These are phyloP conservation scores for Stentor coeruleus DNA, from an alignment of 73 alveolate genomes.

Conservation along the genomic window DNA sequence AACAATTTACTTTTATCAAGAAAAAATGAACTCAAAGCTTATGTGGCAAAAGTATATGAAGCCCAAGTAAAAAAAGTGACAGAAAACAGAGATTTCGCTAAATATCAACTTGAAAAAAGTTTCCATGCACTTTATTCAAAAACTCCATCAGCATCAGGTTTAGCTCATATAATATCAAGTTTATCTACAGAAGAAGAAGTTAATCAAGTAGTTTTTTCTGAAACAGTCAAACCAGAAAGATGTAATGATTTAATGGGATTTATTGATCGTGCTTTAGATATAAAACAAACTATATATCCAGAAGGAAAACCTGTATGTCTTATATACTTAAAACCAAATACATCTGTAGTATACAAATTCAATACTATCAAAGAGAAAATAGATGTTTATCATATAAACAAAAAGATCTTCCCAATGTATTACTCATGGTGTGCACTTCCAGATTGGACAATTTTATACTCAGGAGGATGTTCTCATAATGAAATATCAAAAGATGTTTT, in stretches of 20 bases:
- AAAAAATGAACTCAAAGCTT: neutral
- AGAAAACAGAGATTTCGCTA: neutral
- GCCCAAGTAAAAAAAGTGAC: neutral
- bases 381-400: neutral
- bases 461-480: conserved; percentile 17
- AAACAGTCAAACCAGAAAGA: neutral
- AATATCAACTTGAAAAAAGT: neutral
- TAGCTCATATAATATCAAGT: neutral
- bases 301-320: neutral
- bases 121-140: neutral
- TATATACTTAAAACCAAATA: neutral
- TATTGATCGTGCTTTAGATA: too few species aligned
- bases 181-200: neutral
- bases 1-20: neutral
- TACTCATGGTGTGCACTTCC: neutral
- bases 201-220: neutral
- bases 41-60: neutral
- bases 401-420: neutral
- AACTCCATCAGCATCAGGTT: neutral
- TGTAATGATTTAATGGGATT: too few species aligned
- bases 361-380: neutral
- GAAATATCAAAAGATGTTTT: too few species aligned
- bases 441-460: neutral
- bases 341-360: neutral
- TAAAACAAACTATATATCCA: neutral